Base-by-base conservation (phyloP, 176 grass and related monocot species). In the Elaeis guineensis region DNA sequence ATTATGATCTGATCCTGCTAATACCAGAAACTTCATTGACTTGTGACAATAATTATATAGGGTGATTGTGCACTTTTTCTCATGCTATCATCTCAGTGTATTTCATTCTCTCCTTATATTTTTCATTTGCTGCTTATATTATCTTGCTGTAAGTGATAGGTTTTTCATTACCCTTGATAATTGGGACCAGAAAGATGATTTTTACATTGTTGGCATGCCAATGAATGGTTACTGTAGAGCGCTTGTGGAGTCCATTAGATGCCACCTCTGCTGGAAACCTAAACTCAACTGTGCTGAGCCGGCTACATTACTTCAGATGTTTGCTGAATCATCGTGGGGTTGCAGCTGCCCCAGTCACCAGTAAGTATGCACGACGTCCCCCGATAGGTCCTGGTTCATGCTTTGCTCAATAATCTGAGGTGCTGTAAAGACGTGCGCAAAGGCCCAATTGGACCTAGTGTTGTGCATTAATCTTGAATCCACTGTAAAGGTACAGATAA, bases 271-370 rank as follows among this genome's bases (percentile, higher is more conserved):
- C 67, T 22, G 64, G 75, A 62, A 78, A 83, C 72, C 72, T 98
- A 19, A 86, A 92, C 62, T 72, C 75, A 44, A 98, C 81, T 0
- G 66, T 98, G 25, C 35, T 86, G 68, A 67, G 61, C 2, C 79
- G 87, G 23, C 58, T 98, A 39, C 93, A 86, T 28, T 79, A 86
- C 48, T 98, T 98, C 67, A 89, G 81, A 77, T 89, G 93, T 73
- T 55, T 98, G 26, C 69, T 92, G 61, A 92, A 92, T 57, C 84
- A 89, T 61, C 81, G 87, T 9, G 93, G 93, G 19, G 65, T 98
- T 3, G 69, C 93, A 1, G 93, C 93, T 12, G 84, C 93, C 25
- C 87, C 87, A 11, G 93, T 98, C 54, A 82, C 81, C 23, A 92
- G 86, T 54, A 75, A 53, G 65, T 83, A 86, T 62, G 87, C 93